phyloP scores from a whole-genome alignment of 352 stramenopile species.

The Globisporangium paroecandrum region DNA sequence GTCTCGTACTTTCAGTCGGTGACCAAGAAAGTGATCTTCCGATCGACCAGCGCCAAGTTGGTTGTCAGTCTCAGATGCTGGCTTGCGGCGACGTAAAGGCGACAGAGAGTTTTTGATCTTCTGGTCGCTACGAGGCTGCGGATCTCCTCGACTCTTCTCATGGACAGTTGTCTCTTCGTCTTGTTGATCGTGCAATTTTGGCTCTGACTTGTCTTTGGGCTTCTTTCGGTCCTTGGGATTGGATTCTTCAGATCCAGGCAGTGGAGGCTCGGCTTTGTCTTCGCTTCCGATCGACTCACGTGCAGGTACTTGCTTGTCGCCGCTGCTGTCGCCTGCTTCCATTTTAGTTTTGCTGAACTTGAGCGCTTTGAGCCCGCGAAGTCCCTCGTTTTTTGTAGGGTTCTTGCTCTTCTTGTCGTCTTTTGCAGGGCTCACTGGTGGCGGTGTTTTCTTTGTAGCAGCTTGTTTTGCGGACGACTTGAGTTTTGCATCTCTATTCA shows the following conservation, averaged over 20 bases:
- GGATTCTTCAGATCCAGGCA: neutral
- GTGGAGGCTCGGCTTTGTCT: neutral
- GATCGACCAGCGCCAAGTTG: neutral
- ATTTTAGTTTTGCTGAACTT: conserved; percentile 1
- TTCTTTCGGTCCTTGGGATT: neutral
- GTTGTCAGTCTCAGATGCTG: neutral
- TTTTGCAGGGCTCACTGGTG: neutral
- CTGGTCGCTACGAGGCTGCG: neutral
- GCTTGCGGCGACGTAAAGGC: conserved; percentile 9
- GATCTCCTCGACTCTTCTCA: neutral
- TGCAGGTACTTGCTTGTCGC: neutral
- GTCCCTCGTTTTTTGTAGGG: neutral
- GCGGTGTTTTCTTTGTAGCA: neutral
- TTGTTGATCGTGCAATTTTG: conserved; percentile 1
- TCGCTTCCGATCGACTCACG: neutral
- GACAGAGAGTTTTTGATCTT: conserved; percentile 12
- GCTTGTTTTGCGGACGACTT: neutral
- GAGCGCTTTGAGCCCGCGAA: neutral
- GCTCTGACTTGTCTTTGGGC: neutral
- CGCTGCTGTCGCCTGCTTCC: neutral
- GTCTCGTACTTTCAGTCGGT: conserved; percentile 20
- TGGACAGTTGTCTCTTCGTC: neutral
- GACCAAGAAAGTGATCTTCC: neutral
- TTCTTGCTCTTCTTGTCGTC: neutral
- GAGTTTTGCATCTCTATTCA: neutral